Base-by-base conservation (phyloP, 164 flowering plant species). In the Houttuynia cordata region DNA sequence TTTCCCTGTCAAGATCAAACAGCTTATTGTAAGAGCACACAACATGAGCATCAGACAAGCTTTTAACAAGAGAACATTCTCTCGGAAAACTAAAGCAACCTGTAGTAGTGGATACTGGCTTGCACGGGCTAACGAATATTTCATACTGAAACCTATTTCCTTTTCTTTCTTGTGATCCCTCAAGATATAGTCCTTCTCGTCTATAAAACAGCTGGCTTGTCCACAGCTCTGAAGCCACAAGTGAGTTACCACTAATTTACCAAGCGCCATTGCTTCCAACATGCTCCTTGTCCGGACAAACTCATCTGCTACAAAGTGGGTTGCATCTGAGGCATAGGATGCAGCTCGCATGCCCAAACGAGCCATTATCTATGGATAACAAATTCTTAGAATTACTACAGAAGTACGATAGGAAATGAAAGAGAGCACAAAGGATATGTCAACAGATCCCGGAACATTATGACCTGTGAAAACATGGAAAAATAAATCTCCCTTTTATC, bases 251-350 rank as follows among this genome's bases (percentile, higher is more conserved):
- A 93, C 87, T 24, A 85, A 96, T 70, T 86, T 93, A 17, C 97
- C 92, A 53, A 60, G 73, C 62, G 99, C 97, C 64, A 93, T 88
- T n/a, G 97, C 86, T 73, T 90, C 96, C 64, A 90, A 69, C 96
- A 90, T 93, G 75, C 88, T 93, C 71, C 84, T 84, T 12, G 99
- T 93, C 0, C 99, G 96, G 45, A 78, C 80, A 83, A 93, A 93
- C 57, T 75, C 64, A 74, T 93, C 96, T 24, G 95, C 67, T 45
- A 93, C 67, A 57, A 93, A 93, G 71, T 93, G 99, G 50, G 99
- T 87, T 59, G 97, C 96, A 63, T 88, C 96, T 49, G 70, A 69
- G 51, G 87, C 72, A 39, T 82, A 77, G 37, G 85, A 79, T 40
- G 80, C 96, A 51, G 60, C 56, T 0, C 83, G 68, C 61, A 66